Evolutionary conservation across 164 flowering plant genomes (phyloP), one percentile per base, ranked within the genome.

Genomic region (Berberis thunbergii): DNA sequence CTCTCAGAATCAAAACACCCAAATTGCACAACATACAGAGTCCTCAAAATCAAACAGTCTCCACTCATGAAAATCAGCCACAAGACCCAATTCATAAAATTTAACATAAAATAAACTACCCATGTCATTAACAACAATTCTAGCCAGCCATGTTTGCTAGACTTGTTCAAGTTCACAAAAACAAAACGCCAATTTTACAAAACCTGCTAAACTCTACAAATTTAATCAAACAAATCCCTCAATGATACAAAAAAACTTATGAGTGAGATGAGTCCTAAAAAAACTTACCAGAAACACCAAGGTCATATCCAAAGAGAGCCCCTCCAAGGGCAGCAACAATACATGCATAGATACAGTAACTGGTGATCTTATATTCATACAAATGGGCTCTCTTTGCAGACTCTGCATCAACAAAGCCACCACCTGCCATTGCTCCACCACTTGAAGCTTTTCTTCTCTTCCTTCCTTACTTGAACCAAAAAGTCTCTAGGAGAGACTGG

Each of bases 301-400:
- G 89, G 79, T 92, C 98, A 74, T 92, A 92, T 2, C 98, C 96
- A 68, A 92, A 92, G 13, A 92, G 91, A 44, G 98, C 86, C 1
- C 98, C 96, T 4, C 96, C 98, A 57, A 83, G 70, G 11, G 98
- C 86, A 1, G 87, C 98, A 70, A 92, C 86, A 54, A 81, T 42
- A 68, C 89, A 85, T 55, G 98, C 77, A 12, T 76, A 73, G 3
- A 86, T 59, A 74, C 89, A 85, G 64, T 85, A 85, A 7, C 75
- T 40, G 1, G 98, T 92, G 41, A 86, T 80, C 64, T 59, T 77
- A 43, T 86, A 76, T 72, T 89, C 87, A 55, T 89, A 92, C 0
- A 77, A 79, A 54, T 81, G 82, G 45, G 96, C 96, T 61, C 98
- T 81, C 41, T 78, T 76, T 12, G 67, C 72, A 2, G 41, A 49